Conservation (phyloP, 768 basidiomycete species). For the Amanita molliuscula region DNA sequence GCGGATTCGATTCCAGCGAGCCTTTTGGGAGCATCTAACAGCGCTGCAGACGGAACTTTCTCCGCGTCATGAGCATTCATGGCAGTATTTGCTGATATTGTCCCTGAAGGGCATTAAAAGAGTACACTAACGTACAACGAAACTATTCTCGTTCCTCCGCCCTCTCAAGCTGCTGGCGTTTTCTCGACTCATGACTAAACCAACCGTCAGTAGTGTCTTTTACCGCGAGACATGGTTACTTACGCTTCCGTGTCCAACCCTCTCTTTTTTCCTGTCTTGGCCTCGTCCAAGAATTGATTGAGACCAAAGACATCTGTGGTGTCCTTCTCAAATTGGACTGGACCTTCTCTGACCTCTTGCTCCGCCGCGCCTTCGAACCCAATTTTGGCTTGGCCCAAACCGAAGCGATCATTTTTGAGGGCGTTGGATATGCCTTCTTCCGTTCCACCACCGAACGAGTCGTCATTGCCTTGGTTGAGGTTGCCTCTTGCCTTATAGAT, state of each 20-base stretch:
- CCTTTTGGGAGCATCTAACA: neutral
- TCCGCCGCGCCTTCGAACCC: slow-evolving; percentile 90
- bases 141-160: slow-evolving; percentile 32
- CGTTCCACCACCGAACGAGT: slow-evolving; percentile 89
- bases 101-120: neutral
- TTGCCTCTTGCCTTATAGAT: slow-evolving; percentile 96
- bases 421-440: slow-evolving; percentile 91
- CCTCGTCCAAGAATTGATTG: slow-evolving; percentile 95
- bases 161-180: slow-evolving; percentile 59
- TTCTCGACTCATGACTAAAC: slow-evolving; percentile 46
- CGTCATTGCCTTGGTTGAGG: slow-evolving; percentile 77
- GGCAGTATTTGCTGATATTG: neutral
- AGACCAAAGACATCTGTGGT: slow-evolving; percentile 94
- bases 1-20: slow-evolving; percentile 48
- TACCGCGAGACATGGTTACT: slow-evolving; percentile 14
- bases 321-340: slow-evolving; percentile 99
- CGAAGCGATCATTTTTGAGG: slow-evolving; percentile 89
- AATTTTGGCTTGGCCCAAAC: slow-evolving; percentile 69
- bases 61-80: neutral
- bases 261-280: slow-evolving; percentile 89
- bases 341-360: slow-evolving; percentile 81
- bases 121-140: neutral
- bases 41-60: slow-evolving; percentile 11
- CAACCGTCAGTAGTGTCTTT: neutral
- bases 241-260: slow-evolving; percentile 71